These are phyloP conservation scores for Ophioceras dolichostomum DNA, from an alignment of 2,329 filamentous ascomycete genomes.

Conservation along the genomic window DNA sequence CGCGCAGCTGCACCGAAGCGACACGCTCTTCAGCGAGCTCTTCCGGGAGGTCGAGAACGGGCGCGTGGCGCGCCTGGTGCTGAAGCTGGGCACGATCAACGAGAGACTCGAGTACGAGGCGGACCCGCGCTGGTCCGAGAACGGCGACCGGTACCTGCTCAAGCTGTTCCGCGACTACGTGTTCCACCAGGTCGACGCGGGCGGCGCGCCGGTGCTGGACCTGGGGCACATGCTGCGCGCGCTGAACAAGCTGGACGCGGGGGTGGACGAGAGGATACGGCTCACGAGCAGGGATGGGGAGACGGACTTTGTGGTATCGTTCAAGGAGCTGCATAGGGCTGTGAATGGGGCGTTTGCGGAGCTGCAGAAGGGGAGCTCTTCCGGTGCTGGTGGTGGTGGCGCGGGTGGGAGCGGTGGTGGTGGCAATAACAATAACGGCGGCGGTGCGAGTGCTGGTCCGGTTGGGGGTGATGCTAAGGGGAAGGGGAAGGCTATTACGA, in stretches of 20 bases:
- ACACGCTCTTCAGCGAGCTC: slow-evolving; percentile 61
- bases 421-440: too few species aligned
- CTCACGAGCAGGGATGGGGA: slow-evolving; percentile 85
- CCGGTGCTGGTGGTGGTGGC: not conserved
- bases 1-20: slow-evolving; percentile 64
- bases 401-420: not conserved
- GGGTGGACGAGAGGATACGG: slow-evolving; percentile 73
- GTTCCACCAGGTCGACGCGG: slow-evolving; percentile 86
- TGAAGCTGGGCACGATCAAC: slow-evolving; percentile 78
- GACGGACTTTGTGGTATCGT: slow-evolving; percentile 77
- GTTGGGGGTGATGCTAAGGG: too few species aligned
- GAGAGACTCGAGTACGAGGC: slow-evolving; percentile 71
- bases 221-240: slow-evolving; percentile 78
- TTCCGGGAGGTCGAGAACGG: slow-evolving; percentile 82
- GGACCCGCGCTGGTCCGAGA: slow-evolving; percentile 76
- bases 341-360: slow-evolving; percentile 45
- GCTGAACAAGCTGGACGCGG: slow-evolving; percentile 87
- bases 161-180: slow-evolving; percentile 96
- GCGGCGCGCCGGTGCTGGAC: slow-evolving; percentile 73
- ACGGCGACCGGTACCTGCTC: slow-evolving; percentile 80
- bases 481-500: too few species aligned
- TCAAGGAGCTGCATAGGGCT: slow-evolving; percentile 72
- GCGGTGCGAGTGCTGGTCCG: too few species aligned
- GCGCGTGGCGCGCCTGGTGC: slow-evolving; percentile 63
- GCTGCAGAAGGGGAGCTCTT: slow-evolving; percentile 32